Conservation (phyloP, 2,329 filamentous ascomycete species). For the Pestalotiopsis sp. region DNA sequence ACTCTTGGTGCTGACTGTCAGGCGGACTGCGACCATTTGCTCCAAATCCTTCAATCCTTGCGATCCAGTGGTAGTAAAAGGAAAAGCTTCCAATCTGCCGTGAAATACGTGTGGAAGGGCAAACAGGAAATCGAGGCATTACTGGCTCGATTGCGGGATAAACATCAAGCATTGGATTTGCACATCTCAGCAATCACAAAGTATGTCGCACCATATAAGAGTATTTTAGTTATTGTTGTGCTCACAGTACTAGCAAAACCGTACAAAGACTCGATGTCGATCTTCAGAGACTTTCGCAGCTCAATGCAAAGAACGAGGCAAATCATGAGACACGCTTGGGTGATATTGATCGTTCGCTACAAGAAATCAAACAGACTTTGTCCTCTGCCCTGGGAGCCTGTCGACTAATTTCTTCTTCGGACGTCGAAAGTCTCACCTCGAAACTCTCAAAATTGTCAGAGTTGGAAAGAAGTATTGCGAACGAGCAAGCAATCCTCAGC, state of each 20-base stretch:
- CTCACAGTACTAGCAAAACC: not conserved
- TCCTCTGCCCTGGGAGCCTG: not conserved
- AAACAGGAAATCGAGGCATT: not conserved
- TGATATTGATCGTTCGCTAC: not conserved
- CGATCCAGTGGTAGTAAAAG: not conserved
- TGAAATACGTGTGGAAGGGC: not conserved
- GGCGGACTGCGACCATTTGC: not conserved
- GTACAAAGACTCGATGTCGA: not conserved
- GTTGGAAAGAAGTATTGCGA: conserved; percentile 4
- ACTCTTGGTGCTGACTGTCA: not conserved
- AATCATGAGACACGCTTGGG: not conserved
- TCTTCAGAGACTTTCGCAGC: not conserved
- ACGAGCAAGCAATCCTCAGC: conserved; percentile 20
- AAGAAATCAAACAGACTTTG: not conserved
- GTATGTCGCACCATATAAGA: not conserved
- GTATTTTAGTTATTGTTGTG: not conserved
- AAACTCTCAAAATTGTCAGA: not conserved
- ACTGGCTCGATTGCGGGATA: not conserved
- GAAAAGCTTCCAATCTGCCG: not conserved
- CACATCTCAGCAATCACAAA: not conserved
- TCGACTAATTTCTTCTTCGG: not conserved
- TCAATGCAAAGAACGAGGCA: not conserved
- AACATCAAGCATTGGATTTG: not conserved
- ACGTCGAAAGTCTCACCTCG: not conserved
- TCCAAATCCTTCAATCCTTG: not conserved